Percentiles rank a stretch among this genome's conserved stretches.
These are phyloP conservation scores for Lachnellula hyalina DNA, from an alignment of 2,329 filamentous ascomycete species.

Conservation along the genomic window DNA sequence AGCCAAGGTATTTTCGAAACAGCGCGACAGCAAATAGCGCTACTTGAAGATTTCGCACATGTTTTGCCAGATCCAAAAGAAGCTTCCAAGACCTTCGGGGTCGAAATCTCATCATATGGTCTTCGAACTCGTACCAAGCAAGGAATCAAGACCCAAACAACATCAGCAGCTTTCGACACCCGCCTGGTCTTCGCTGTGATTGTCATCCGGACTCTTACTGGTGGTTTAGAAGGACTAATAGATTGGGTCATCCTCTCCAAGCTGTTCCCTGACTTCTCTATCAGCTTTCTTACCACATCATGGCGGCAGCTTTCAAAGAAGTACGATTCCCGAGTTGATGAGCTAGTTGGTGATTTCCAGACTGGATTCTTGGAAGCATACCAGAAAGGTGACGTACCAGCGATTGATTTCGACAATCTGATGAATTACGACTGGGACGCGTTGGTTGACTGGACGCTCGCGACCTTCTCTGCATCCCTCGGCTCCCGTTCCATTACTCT, in stretches of 20 bases:
- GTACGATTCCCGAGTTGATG: slow-evolving; percentile 48
- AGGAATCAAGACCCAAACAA: slow-evolving; percentile 27
- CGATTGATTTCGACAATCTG: slow-evolving; percentile 58
- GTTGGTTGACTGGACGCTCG: slow-evolving; percentile 62
- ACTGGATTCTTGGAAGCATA: slow-evolving; percentile 62
- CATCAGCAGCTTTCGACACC: slow-evolving; percentile 38
- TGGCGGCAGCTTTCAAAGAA: slow-evolving; percentile 50
- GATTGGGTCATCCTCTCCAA: slow-evolving; percentile 56
- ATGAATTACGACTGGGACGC: slow-evolving; percentile 62
- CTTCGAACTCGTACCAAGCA: slow-evolving; percentile 15
- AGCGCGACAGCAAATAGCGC: slow-evolving; percentile 19
- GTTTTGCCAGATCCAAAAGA: slow-evolving; percentile 15
- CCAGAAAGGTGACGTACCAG: slow-evolving; percentile 52
- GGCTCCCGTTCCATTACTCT: slow-evolving; percentile 41
- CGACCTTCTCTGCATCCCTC: slow-evolving; percentile 35
- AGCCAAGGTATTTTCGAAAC: slow-evolving; percentile 11
- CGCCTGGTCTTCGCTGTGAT: slow-evolving; percentile 54
- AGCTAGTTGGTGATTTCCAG: slow-evolving; percentile 59
- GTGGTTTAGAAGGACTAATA: slow-evolving; percentile 52
- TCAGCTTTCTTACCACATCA: slow-evolving; percentile 47
- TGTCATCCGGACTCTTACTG: slow-evolving; percentile 51
- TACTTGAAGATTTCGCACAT: slow-evolving; percentile 23
- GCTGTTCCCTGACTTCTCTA: slow-evolving; percentile 49
- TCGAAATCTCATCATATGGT: slow-evolving; percentile 14
- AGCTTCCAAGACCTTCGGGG: slow-evolving; percentile 15